These are phyloP conservation scores for Brassica balearica DNA, from an alignment of 441 rosid species.

Conservation along the genomic window DNA sequence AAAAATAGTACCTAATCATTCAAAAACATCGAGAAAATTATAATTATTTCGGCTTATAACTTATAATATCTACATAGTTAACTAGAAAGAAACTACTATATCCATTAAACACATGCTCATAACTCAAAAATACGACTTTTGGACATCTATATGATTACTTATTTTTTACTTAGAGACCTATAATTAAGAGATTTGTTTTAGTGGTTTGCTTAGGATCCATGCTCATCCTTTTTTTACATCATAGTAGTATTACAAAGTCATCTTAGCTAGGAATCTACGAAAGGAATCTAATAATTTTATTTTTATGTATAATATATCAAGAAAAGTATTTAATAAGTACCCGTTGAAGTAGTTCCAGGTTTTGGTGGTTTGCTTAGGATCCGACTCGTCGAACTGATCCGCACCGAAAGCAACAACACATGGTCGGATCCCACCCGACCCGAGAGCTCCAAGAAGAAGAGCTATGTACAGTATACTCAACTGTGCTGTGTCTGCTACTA, in stretches of 20 bases:
- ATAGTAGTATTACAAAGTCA: conserved; percentile 18
- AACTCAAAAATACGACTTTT: neutral
- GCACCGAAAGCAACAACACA: conserved; percentile 96
- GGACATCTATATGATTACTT: conserved; percentile 6
- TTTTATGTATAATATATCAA: neutral
- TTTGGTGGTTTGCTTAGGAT: conserved; percentile 73
- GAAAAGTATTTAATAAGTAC: conserved; percentile 36
- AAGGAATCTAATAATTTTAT: neutral
- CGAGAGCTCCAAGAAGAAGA: conserved; percentile 78
- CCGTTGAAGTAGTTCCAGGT: conserved; percentile 93
- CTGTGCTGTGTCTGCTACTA: conserved; percentile 70
- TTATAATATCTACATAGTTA: neutral
- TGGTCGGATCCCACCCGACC: conserved; percentile 96
- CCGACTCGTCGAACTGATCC: conserved; percentile 85
- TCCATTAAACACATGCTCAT: neutral
- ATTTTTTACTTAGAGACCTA: neutral
- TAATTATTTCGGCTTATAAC: neutral
- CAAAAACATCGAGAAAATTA: conserved; percentile 6
- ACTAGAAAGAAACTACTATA: neutral
- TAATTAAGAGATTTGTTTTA: neutral
- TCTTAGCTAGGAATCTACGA: conserved; percentile 21
- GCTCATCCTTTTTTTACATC: conserved; percentile 4
- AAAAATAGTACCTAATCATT: conserved; percentile 63
- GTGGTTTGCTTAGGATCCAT: neutral
- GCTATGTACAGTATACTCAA: conserved; percentile 64